Percentiles rank a stretch among this genome's conserved stretches.
phyloP scores from a whole-genome alignment of 129 eudicot genomes.

The Smallanthus sonchifolius region DNA sequence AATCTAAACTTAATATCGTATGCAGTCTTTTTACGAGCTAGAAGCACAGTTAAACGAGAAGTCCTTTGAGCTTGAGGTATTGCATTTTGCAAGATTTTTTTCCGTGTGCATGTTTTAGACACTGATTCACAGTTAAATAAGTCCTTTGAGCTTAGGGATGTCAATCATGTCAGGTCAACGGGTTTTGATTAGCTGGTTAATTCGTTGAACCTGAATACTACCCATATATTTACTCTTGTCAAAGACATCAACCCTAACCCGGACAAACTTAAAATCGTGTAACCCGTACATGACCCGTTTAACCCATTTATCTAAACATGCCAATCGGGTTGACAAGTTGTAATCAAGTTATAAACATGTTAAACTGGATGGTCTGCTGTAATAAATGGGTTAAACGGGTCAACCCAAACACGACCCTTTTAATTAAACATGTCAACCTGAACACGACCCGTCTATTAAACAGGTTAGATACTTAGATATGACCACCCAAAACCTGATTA shows the following conservation, averaged over 20 bases:
- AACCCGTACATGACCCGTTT: neutral
- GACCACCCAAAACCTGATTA: neutral
- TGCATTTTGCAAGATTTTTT: conserved; percentile 17
- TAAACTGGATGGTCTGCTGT: neutral
- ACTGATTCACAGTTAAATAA: neutral
- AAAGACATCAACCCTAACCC: neutral
- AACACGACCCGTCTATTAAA: neutral
- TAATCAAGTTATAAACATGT: neutral
- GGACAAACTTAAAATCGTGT: neutral
- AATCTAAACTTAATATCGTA: conserved; percentile 5
- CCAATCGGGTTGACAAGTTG: neutral
- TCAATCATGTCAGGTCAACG: no score
- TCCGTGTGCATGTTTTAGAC: neutral
- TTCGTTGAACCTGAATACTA: neutral
- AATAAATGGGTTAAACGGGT: neutral
- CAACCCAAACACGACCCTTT: neutral
- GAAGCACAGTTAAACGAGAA: conserved; percentile 73
- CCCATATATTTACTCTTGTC: no score
- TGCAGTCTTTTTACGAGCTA: conserved; percentile 65
- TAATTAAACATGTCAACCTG: neutral
- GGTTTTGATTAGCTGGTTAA: neutral
- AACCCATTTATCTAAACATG: neutral
- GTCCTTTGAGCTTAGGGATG: neutral
- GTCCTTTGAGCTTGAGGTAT: conserved; percentile 90
- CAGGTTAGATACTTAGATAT: neutral